Base-by-base conservation (phyloP, 2,329 filamentous ascomycete species). In the Orbilia oligospora region DNA sequence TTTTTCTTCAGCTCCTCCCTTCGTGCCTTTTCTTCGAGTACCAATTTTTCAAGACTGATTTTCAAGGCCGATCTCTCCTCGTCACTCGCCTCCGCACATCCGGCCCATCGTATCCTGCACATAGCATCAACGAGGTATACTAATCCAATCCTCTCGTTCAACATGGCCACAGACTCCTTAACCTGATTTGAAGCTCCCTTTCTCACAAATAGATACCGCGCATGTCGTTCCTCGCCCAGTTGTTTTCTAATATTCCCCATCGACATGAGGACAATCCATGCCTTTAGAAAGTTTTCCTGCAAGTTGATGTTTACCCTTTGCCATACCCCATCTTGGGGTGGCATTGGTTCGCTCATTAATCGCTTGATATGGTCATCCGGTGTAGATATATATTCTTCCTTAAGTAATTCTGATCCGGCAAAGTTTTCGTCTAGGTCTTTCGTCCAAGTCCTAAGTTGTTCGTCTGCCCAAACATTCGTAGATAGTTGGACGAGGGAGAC, bases 121-220 rank as follows among this genome's bases (percentile, higher is more conserved):
- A 94, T 88, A 80, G 90, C 87, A 84, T 99, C 96, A 75, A 99
- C 87, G 58, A 99, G 87, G 85, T 97, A 99, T 3, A 94, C 91
- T 85, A 97, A 98, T 44, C 94, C 95, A 38, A 97, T 95, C 85
- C 94, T 97, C 81, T 90, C 90, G 85, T 99, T 99, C 83, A 97
- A 86, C 83, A 97, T 80, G 10, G 90, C 90, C 79, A 92, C 89
- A 46, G 86, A 86, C 84, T 91, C 90, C 66, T 88, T 87, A 70
- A 91, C 89, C 68, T 89, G 88, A 70, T 87, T 87, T 0, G 87
- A 85, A 77, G 88, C 90, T 0, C 90, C 90, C 83, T 88, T 90
- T 73, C 86, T 86, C 81, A 87, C 78, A 8, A 82, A 85, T n/a
- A 90, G 90, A 83, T 89, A 91, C 81, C 85, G 86, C 80, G 91